Evolutionary conservation across 441 rosid genomes (phyloP).

Genomic region (Syzygium malaccense): DNA sequence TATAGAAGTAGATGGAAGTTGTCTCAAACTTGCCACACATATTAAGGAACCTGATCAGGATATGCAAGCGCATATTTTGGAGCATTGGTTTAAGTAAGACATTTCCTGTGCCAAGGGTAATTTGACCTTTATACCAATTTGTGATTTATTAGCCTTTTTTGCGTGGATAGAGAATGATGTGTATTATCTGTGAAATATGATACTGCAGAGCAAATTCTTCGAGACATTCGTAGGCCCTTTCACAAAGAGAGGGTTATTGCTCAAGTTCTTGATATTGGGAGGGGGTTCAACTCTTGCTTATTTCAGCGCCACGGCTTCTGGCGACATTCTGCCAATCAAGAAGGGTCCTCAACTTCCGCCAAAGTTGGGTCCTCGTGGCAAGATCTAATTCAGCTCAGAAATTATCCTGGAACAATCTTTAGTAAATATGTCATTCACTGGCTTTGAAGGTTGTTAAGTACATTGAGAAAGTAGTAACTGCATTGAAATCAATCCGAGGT

Average conservation of each 20-base stretch:
- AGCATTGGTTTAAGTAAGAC: neutral
- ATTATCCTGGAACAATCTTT: neutral
- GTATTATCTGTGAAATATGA: neutral
- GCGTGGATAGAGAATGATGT: neutral
- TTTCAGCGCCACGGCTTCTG: slow-evolving; percentile 60
- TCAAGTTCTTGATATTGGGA: slow-evolving; percentile 87
- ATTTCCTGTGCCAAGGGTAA: neutral
- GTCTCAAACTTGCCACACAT: neutral
- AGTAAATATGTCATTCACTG: neutral
- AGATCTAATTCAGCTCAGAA: slow-evolving; percentile 37
- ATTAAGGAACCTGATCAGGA: neutral
- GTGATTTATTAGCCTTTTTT: neutral
- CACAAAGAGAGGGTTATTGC: slow-evolving; percentile 91
- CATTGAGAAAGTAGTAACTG: neutral
- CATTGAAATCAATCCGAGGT: neutral
- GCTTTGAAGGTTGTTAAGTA: neutral
- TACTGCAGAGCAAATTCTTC: slow-evolving; percentile 91
- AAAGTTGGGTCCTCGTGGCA: slow-evolving; percentile 84
- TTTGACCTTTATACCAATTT: neutral
- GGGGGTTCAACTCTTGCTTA: slow-evolving; percentile 78
- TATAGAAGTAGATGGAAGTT: neutral
- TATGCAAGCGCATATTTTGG: neutral
- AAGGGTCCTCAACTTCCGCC: slow-evolving; percentile 93
- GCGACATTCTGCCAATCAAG: slow-evolving; percentile 78
- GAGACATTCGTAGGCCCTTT: slow-evolving; percentile 94